A percentile compares a stretch with the other conserved stretches of the same genome.
Evolutionary conservation across 805 yeast species (phyloP).

Genomic region (Candida dajiaensis): DNA sequence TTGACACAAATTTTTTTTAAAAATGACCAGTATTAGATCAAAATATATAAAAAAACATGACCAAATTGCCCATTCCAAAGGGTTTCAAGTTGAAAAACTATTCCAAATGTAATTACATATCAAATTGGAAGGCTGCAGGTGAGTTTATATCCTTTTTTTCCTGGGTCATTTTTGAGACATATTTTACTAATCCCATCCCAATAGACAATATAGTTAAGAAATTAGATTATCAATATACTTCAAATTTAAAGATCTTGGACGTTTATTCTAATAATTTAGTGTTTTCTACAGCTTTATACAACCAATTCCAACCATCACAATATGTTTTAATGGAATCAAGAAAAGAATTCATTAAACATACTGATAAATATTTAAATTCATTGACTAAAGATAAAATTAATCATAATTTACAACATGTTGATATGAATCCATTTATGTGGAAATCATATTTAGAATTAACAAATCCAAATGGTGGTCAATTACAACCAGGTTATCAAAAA

Average conservation of each 20-base stretch:
- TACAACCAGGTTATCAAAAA: conserved; percentile 32
- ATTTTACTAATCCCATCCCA: not conserved
- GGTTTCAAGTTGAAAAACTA: conserved; percentile 10
- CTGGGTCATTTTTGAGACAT: too few species aligned
- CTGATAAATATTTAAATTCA: conserved; percentile 6
- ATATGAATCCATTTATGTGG: conserved; percentile 65
- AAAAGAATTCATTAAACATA: conserved; percentile 21
- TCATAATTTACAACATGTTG: conserved; percentile 28
- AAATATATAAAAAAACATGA: conserved; percentile 1
- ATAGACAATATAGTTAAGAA: conserved; percentile 9
- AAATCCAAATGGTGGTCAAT: conserved; percentile 35
- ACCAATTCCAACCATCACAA: conserved; percentile 51
- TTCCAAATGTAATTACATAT: conserved; percentile 5
- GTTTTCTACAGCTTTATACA: conserved; percentile 57
- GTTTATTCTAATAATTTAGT: conserved; percentile 55
- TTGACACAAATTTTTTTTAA: not conserved
- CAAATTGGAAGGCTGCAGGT: not conserved
- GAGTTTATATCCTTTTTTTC: not conserved
- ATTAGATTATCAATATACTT: conserved; percentile 29
- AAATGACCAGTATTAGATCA: too few species aligned
- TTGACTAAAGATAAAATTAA: not conserved
- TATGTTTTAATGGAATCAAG: conserved; percentile 60
- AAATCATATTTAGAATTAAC: conserved; percentile 45
- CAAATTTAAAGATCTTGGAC: conserved; percentile 49
- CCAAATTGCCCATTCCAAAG: conserved; percentile 8